Evolutionary conservation across 2,329 filamentous ascomycete species (phyloP).

Genomic region (Aureobasidium sp.): DNA sequence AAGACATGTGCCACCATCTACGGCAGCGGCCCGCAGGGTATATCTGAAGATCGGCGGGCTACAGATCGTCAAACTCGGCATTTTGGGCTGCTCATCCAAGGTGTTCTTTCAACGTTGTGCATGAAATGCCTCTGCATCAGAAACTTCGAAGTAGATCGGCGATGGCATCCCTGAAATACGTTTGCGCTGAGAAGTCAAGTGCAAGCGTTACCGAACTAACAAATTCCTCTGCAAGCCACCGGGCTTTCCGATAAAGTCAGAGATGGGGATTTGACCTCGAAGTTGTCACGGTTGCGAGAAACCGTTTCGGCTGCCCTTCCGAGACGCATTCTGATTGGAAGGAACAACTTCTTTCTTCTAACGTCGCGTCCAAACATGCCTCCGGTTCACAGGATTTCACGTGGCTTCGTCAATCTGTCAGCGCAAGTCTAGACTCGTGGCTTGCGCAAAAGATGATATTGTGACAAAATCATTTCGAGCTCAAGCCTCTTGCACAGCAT

Average conservation of each 20-base stretch:
- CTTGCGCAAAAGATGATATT: not conserved
- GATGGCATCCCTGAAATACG: conserved; percentile 1
- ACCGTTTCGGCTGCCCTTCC: not conserved
- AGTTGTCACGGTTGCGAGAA: not conserved
- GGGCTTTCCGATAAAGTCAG: not conserved
- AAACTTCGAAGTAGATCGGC: not conserved
- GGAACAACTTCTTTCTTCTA: not conserved
- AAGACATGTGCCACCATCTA: conserved; percentile 1
- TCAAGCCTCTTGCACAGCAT: not conserved
- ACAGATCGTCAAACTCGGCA: not conserved
- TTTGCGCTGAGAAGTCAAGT: not conserved
- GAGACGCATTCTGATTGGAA: not conserved
- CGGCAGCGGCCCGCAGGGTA: not conserved
- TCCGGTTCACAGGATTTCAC: not conserved
- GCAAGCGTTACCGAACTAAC: not conserved
- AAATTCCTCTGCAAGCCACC: not conserved
- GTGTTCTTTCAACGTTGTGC: not conserved
- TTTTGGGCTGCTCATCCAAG: not conserved
- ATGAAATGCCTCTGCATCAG: not conserved
- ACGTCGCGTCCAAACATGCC: not conserved
- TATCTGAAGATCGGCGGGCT: not conserved
- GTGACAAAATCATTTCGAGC: not conserved
- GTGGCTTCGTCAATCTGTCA: not conserved
- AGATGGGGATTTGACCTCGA: not conserved
- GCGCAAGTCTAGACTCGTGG: not conserved